These are phyloP conservation scores for Helotiales sp. DNA, from an alignment of 2,329 filamentous ascomycete genomes.

Conservation along the genomic window DNA sequence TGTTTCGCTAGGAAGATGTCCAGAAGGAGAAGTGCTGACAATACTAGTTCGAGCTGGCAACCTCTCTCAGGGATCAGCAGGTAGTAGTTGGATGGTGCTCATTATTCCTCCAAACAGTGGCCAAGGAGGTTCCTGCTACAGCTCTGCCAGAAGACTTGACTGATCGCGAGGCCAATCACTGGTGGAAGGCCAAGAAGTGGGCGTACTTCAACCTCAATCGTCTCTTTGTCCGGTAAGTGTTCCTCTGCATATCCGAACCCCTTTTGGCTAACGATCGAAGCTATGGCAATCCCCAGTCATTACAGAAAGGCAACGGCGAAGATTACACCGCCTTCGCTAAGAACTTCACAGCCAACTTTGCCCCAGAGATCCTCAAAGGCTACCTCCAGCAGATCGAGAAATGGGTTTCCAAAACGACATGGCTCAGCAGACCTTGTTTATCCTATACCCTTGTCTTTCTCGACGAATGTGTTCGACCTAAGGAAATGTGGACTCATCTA, in stretches of 20 bases:
- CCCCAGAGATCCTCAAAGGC: constrained; percentile 92
- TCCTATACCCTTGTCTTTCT: constrained; percentile 94
- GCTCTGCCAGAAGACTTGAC: constrained; percentile 77
- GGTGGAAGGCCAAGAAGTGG: constrained; percentile 99
- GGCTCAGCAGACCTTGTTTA: constrained; percentile 91
- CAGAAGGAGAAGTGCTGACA: constrained; percentile 34
- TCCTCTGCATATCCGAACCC: background rate
- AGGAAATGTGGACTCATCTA: constrained; percentile 93
- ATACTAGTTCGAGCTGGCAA: constrained; percentile 78
- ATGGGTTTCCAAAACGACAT: constrained; percentile 92
- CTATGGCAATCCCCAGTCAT: constrained; percentile 82
- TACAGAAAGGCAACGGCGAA: constrained; percentile 72
- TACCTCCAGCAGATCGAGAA: constrained; percentile 95
- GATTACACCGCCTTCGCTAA: constrained; percentile 84
- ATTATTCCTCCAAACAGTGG: constrained; percentile 86
- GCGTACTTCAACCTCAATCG: constrained; percentile 97
- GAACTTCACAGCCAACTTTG: constrained; percentile 86
- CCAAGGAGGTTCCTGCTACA: constrained; percentile 76
- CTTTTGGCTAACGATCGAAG: constrained; percentile 44
- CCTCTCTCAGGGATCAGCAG: constrained; percentile 74
- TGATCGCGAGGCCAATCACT: constrained; percentile 91
- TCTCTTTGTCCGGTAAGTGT: constrained; percentile 79
- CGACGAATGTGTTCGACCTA: constrained; percentile 96
- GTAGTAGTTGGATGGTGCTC: constrained; percentile 95
- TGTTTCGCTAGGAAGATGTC: constrained; percentile 37